Percentiles rank a stretch among this genome's conserved stretches.
phyloP scores from a whole-genome alignment of 129 eudicot genomes.

The Dittrichia graveolens region DNA sequence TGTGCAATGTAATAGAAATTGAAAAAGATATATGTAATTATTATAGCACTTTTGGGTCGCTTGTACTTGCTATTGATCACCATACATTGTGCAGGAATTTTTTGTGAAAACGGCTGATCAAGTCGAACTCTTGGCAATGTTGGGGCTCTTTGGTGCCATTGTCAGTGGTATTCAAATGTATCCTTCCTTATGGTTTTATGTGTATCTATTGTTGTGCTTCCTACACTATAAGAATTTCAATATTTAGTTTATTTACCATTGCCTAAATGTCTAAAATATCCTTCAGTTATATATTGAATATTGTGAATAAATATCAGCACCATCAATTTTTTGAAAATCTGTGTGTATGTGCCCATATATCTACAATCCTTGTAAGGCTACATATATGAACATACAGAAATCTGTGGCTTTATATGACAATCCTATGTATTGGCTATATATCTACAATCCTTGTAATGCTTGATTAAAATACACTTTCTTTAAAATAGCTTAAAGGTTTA shows the following conservation, averaged over 20 bases:
- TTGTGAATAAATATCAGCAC: no score
- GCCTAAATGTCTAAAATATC: not conserved
- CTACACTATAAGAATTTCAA: slow-evolving; percentile 4
- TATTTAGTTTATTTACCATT: not conserved
- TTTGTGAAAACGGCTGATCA: slow-evolving; percentile 77
- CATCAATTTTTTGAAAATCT: not conserved
- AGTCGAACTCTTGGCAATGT: slow-evolving; percentile 90
- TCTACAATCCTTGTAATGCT: no score
- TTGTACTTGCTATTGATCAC: not conserved
- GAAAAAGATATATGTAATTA: not conserved
- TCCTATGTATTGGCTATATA: no score
- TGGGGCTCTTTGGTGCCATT: slow-evolving; percentile 93
- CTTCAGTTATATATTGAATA: not conserved
- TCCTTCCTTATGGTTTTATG: slow-evolving; percentile 39
- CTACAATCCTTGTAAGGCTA: no score
- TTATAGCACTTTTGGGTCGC: not conserved
- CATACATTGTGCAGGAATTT: slow-evolving; percentile 59
- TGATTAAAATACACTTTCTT: no score
- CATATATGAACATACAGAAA: no score
- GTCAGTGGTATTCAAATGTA: slow-evolving; percentile 86
- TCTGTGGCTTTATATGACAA: no score
- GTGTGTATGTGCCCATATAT: no score
- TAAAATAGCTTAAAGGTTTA: no score
- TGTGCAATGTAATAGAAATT: slow-evolving; percentile 2
- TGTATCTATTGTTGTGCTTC: not conserved